Evolutionary conservation across 2,329 filamentous ascomycete species (phyloP).

Genomic region (Stenocarpella maydis): DNA sequence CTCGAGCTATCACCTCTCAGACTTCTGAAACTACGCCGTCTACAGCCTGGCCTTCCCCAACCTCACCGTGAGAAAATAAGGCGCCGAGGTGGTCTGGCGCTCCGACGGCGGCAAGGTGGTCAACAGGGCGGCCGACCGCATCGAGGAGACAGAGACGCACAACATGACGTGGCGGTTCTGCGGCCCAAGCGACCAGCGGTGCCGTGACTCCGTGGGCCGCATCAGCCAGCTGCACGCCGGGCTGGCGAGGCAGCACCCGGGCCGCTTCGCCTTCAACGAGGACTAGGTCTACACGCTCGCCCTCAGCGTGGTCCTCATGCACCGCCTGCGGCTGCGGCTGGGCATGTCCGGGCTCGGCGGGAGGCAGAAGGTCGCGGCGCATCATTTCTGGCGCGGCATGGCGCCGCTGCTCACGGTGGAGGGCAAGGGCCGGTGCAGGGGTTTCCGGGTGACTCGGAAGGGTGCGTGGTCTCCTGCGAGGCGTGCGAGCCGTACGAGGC

Average conservation of each 20-base stretch:
- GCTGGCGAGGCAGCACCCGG: neutral
- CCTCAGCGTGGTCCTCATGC: conserved; percentile 8
- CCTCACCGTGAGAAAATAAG: neutral
- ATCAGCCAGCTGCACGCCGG: conserved; percentile 9
- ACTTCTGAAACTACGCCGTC: conserved; percentile 8
- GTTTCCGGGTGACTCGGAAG: neutral
- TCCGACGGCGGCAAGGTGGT: conserved; percentile 14
- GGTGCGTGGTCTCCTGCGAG: conserved; percentile 7
- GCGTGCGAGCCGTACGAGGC: conserved; percentile 15
- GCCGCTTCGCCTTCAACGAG: neutral
- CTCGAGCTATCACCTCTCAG: conserved; percentile 3
- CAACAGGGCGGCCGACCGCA: neutral
- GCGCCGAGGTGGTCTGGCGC: conserved; percentile 3
- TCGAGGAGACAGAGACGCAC: conserved; percentile 5
- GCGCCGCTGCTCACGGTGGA: neutral
- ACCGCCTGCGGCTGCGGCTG: conserved; percentile 9
- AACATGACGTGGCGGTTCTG: conserved; percentile 20
- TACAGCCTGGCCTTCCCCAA: conserved; percentile 6
- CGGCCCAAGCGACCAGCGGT: neutral
- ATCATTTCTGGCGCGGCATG: conserved; percentile 12
- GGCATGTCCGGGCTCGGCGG: neutral
- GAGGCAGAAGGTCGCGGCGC: neutral
- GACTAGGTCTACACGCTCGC: conserved; percentile 6
- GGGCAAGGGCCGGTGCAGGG: neutral
- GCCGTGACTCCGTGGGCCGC: neutral